Percentiles rank a stretch among this genome's conserved stretches.
phyloP scores from a whole-genome alignment of 2,329 filamentous ascomycete species.

The Hypoxylon sp. region DNA sequence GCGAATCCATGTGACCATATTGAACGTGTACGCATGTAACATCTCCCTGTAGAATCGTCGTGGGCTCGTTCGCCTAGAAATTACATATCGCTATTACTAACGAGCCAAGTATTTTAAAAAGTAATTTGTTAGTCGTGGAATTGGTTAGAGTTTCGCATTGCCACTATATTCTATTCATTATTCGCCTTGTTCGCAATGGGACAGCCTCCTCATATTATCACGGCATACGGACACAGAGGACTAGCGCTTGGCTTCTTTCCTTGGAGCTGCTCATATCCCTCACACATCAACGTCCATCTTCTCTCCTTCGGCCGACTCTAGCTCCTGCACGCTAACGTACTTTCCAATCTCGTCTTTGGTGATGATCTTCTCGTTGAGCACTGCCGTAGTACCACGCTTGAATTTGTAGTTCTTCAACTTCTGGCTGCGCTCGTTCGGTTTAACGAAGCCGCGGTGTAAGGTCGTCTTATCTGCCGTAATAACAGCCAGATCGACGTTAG shows the following conservation, averaged over 20 bases:
- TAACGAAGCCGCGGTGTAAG: constrained; percentile 91
- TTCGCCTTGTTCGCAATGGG: not conserved
- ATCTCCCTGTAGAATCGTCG: not conserved
- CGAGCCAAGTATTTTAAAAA: not conserved
- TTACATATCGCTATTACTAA: not conserved
- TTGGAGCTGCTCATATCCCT: constrained; percentile 29
- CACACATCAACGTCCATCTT: constrained; percentile 78
- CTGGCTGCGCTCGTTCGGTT: constrained; percentile 88
- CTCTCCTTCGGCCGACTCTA: constrained; percentile 76
- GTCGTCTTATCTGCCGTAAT: constrained; percentile 97
- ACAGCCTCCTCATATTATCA: constrained; percentile 42
- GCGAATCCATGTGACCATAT: not conserved
- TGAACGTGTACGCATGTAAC: not conserved
- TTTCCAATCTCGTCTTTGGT: constrained; percentile 93
- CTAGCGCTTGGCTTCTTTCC: constrained; percentile 3
- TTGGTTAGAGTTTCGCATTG: constrained; percentile 3
- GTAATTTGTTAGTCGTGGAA: not conserved
- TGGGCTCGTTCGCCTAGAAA: not conserved
- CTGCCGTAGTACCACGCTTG: constrained; percentile 90
- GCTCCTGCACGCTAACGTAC: constrained; percentile 91
- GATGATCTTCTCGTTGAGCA: constrained; percentile 96
- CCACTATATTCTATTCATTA: constrained; percentile 6
- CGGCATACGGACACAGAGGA: constrained; percentile 43
- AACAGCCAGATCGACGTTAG: constrained; percentile 96
- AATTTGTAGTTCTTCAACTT: constrained; percentile 97